Conservation (phyloP, 495 filamentous ascomycete species). For the Annulohypoxylon stygium region DNA sequence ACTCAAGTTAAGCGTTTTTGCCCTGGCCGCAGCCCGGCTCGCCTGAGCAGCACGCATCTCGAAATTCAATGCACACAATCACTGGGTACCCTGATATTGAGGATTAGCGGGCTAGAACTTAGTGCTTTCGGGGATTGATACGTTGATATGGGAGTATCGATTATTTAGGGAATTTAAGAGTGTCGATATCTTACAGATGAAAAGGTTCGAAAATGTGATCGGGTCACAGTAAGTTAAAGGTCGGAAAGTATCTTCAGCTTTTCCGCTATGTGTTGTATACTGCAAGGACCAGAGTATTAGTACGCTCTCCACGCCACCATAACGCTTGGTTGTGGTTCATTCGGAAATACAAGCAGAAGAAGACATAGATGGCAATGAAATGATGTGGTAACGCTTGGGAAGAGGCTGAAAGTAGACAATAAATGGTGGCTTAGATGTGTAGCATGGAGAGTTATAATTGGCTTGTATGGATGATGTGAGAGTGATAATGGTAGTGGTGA, state of each 20-base stretch:
- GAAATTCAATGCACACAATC: background rate
- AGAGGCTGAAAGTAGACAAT: background rate
- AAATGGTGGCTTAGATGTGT: background rate
- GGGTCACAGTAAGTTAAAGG: background rate
- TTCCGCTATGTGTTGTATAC: background rate
- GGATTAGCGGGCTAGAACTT: background rate
- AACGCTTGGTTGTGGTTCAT: background rate
- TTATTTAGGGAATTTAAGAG: background rate
- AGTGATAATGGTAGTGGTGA: background rate
- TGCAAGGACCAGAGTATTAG: background rate
- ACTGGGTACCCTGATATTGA: background rate
- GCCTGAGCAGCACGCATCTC: constrained; percentile 30
- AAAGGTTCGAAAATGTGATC: background rate
- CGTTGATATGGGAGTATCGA: background rate
- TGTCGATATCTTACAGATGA: background rate
- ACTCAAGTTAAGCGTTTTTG: constrained; percentile 14
- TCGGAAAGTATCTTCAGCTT: background rate
- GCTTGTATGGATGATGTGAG: background rate
- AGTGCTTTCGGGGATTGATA: background rate
- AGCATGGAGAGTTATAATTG: background rate
- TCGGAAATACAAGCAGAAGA: background rate
- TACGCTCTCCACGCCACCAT: background rate
- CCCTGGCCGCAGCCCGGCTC: constrained; percentile 6
- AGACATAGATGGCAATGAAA: background rate
- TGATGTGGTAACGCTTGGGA: background rate